Conservation (phyloP, 441 rosid genomes). For the Breynia disticha region DNA sequence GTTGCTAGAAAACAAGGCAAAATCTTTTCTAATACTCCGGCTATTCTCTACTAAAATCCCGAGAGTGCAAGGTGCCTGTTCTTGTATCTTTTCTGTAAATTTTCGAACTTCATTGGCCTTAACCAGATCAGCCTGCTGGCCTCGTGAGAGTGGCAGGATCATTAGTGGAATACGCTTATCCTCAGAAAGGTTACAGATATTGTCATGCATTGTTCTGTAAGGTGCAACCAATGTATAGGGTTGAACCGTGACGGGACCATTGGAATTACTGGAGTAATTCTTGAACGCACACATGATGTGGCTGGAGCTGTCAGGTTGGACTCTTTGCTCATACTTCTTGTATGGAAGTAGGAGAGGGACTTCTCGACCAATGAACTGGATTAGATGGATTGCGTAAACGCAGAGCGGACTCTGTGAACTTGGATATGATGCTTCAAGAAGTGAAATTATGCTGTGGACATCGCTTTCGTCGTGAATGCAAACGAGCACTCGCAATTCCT, state of each 20-base stretch:
- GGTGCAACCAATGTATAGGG: conserved; percentile 26
- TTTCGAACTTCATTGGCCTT: conserved; percentile 10
- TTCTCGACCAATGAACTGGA: conserved; percentile 20
- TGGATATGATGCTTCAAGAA: conserved; percentile 21
- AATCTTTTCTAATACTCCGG: conserved; percentile 8
- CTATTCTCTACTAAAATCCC: conserved; percentile 26
- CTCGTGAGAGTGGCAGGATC: conserved; percentile 25
- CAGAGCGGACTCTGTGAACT: conserved; percentile 1
- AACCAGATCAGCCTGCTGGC: too few species aligned
- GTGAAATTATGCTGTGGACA: conserved; percentile 18
- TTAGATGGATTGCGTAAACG: conserved; percentile 16
- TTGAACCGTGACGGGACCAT: conserved; percentile 11
- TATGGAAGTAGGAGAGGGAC: conserved; percentile 19
- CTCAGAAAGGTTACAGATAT: conserved; percentile 23
- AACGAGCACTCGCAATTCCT: conserved; percentile 19
- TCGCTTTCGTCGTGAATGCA: conserved; percentile 18
- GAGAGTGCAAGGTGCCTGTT: conserved; percentile 26
- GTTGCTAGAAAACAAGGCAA: conserved; percentile 27
- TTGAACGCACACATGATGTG: conserved; percentile 23
- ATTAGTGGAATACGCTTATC: conserved; percentile 20
- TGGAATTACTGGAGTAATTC: conserved; percentile 11
- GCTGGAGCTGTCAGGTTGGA: conserved; percentile 5
- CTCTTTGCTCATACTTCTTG: not conserved
- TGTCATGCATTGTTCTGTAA: conserved; percentile 17
- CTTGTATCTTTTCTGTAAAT: too few species aligned